Percentiles rank a stretch among this genome's conserved stretches.
Evolutionary conservation across 2,329 filamentous ascomycete genomes (phyloP).

Genomic region (Diaporthe ilicicola): DNA sequence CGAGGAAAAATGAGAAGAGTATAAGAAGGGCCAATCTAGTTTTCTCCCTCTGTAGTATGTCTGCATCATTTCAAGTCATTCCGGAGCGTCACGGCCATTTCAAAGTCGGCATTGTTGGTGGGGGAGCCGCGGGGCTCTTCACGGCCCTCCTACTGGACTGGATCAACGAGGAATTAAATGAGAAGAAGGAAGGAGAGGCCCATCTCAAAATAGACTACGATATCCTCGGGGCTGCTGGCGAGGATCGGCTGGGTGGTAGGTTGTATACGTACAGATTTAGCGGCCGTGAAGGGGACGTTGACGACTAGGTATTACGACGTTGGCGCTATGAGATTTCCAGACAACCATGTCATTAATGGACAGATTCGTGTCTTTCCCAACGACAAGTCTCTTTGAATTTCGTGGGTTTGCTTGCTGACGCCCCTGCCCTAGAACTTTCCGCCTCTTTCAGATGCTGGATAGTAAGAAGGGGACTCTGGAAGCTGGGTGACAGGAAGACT

Average conservation of each 20-base stretch:
- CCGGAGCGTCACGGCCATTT: neutral
- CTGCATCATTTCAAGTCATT: neutral
- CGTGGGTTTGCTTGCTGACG: neutral
- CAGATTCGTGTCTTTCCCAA: neutral
- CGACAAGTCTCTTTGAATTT: neutral
- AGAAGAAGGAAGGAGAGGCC: neutral
- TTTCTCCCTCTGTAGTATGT: neutral
- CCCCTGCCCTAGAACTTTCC: neutral
- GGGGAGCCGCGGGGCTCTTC: neutral
- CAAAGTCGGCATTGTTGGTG: neutral
- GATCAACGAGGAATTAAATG: neutral
- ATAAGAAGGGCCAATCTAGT: neutral
- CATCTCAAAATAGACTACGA: neutral
- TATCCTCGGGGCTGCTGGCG: neutral
- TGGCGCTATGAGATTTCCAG: neutral
- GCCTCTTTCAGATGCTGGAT: neutral
- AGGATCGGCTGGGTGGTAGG: neutral
- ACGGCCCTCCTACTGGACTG: neutral
- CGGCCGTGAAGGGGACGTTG: neutral
- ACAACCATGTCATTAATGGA: neutral
- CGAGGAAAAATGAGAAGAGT: neutral
- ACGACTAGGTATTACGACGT: constrained; percentile 6
- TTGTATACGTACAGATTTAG: neutral
- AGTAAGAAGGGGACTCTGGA: neutral
- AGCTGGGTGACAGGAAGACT: neutral